Evolutionary conservation across 2,329 filamentous ascomycete genomes (phyloP).

Genomic region (Diaporthe sp.): DNA sequence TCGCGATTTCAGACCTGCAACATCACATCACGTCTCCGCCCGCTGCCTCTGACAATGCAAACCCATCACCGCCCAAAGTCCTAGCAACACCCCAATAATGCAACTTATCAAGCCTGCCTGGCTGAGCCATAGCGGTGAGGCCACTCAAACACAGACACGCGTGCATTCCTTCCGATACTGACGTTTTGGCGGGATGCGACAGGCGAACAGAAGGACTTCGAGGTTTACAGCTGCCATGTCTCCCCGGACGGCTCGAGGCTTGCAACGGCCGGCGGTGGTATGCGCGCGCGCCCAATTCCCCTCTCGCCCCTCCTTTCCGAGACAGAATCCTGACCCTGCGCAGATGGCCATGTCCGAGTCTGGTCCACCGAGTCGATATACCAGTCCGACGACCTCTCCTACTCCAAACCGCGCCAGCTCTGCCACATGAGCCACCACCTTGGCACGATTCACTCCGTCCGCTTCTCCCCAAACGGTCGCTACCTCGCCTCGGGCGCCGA

Average conservation of each 20-base stretch:
- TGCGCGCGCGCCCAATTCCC: conserved; percentile 48
- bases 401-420: conserved; percentile 87
- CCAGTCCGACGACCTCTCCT: conserved; percentile 79
- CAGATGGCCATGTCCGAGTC: conserved; percentile 94
- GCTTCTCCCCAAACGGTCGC: conserved; percentile 94
- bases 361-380: conserved; percentile 98
- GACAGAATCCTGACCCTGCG: neutral
- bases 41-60: conserved; percentile 38
- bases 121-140: conserved; percentile 90
- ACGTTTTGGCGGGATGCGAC: conserved; percentile 44
- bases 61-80: conserved; percentile 28
- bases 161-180: conserved; percentile 37
- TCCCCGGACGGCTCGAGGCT: conserved; percentile 93
- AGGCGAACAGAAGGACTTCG: conserved; percentile 98
- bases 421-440: conserved; percentile 99
- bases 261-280: conserved; percentile 93
- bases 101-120: conserved; percentile 94
- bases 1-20: conserved; percentile 30
- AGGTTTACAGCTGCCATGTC: conserved; percentile 98
- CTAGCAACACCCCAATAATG: conserved; percentile 64
- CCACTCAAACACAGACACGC: neutral
- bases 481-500: conserved; percentile 98
- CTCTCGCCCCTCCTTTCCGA: neutral
- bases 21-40: neutral
- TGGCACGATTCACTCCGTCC: conserved; percentile 95